Base-by-base conservation (phyloP, 108 stramenopile species). In the Mayamaea pseudoterrestris region DNA sequence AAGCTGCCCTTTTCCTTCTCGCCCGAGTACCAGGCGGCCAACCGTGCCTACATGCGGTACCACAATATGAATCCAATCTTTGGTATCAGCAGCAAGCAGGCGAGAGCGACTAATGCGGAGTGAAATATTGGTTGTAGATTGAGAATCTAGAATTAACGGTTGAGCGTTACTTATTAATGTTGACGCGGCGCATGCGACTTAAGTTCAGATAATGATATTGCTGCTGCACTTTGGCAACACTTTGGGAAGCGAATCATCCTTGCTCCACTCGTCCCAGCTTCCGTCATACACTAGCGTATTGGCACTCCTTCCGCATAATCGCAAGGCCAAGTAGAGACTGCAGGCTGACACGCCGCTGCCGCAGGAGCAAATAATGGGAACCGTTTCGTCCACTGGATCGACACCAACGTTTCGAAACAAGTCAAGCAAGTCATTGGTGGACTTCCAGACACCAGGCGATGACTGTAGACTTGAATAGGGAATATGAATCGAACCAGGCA, bases 11-110 rank as follows among this genome's bases (percentile, higher is more conserved):
- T 70, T 57, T 82, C 82, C 48, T 41, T 83, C 63, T 73, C 69
- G 41, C 82, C 87, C 22, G 82, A 89, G 61, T 81, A 89, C 68
- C 60, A 53, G 37, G 82, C 82, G 11, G 82, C 82, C 21, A 78
- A 81, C 44, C 74, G 87, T 47, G 87, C 87, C 1, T 89, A 89
- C 74, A 89, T 89, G 87, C 82, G 87, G 60, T 89, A 89, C 63
- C 87, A 89, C 80, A 89, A 89, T 59, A 89, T 89, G 82, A 89
- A 89, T 57, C 87, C 87, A 12, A 89, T 89, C 60, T 83, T 55
- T 50, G 87, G 87, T 47, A 74, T 80, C 53, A 76, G 74, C 53
- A 78, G 76, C 62, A 76, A 79, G 74, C 45, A n/a, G n/a, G n/a
- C n/a, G n/a, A n/a, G n/a, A n/a, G n/a, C n/a, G n/a, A n/a, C n/a